phyloP scores from a whole-genome alignment of 768 basidiomycete genomes.

The Solioccasus polychromus region DNA sequence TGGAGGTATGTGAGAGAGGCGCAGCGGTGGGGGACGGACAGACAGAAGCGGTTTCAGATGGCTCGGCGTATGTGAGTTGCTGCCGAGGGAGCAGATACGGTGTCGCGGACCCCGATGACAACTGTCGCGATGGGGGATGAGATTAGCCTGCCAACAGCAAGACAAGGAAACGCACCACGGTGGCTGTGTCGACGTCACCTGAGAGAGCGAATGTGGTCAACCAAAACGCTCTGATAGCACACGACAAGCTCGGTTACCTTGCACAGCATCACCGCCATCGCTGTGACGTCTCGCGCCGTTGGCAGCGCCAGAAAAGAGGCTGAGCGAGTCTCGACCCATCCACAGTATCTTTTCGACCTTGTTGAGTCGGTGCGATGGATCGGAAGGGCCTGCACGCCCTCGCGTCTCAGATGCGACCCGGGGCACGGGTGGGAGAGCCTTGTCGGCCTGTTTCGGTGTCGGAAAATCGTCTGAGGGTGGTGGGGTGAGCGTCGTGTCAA shows the following conservation, averaged over 20 bases:
- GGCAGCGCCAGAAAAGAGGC: conserved; percentile 23
- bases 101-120: conserved; percentile 18
- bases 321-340: conserved; percentile 30
- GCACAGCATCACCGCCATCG: conserved; percentile 19
- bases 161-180: conserved; percentile 12
- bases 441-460: conserved; percentile 12
- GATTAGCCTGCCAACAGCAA: conserved; percentile 5
- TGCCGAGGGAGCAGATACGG: conserved; percentile 9
- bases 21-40: conserved; percentile 28
- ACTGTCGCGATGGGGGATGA: conserved; percentile 18
- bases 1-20: conserved; percentile 22
- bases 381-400: conserved; percentile 1
- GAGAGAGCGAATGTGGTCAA: too few relatives aligned
- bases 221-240: too few relatives aligned
- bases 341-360: conserved; percentile 35
- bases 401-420: neutral
- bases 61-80: neutral
- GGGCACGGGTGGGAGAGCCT: neutral
- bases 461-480: conserved; percentile 11
- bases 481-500: neutral
- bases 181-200: conserved; percentile 24
- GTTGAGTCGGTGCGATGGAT: conserved; percentile 22
- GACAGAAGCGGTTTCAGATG: conserved; percentile 8
- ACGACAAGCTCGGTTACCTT: conserved; percentile 19
- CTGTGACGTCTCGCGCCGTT: conserved; percentile 4